Percentiles rank a stretch among this genome's conserved stretches.
Evolutionary conservation across 352 stramenopile species (phyloP).

Genomic region (Pythium vanterpoolii): DNA sequence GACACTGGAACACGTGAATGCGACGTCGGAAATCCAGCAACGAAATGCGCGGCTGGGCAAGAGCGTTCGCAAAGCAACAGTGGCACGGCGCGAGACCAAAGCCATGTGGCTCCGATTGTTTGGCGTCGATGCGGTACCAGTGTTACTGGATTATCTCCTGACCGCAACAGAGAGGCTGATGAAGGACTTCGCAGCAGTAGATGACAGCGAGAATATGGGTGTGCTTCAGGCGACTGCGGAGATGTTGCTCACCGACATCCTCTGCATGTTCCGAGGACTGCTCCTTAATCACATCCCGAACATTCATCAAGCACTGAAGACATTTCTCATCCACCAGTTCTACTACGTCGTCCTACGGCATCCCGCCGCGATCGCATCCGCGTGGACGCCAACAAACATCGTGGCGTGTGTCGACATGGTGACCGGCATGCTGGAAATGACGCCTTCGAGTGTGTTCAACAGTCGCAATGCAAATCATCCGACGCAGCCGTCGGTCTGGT

Average conservation of each 20-base stretch:
- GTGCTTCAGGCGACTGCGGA: background rate
- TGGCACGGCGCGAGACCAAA: constrained; percentile 28
- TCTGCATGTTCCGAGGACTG: constrained; percentile 69
- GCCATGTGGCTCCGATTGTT: constrained; percentile 51
- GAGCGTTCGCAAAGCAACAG: constrained; percentile 43
- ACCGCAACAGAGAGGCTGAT: constrained; percentile 24
- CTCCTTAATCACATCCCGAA: constrained; percentile 35
- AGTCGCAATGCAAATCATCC: constrained; percentile 38
- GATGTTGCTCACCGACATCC: constrained; percentile 38
- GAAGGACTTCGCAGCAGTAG: background rate
- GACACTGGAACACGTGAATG: constrained; percentile 48
- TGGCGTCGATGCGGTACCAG: constrained; percentile 49
- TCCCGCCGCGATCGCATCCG: constrained; percentile 24
- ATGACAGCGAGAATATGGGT: background rate
- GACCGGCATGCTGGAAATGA: constrained; percentile 45
- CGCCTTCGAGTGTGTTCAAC: constrained; percentile 24
- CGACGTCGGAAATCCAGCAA: constrained; percentile 73
- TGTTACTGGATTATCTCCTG: constrained; percentile 65
- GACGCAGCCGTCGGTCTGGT: constrained; percentile 62
- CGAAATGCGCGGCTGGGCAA: constrained; percentile 62
- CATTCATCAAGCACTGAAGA: constrained; percentile 28
- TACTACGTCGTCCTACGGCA: constrained; percentile 57
- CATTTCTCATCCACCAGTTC: constrained; percentile 68
- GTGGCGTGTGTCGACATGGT: constrained; percentile 69
- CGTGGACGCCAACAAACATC: constrained; percentile 69